Evolutionary conservation across 2,329 filamentous ascomycete species (phyloP).

Genomic region (Dactylellina leptospora): DNA sequence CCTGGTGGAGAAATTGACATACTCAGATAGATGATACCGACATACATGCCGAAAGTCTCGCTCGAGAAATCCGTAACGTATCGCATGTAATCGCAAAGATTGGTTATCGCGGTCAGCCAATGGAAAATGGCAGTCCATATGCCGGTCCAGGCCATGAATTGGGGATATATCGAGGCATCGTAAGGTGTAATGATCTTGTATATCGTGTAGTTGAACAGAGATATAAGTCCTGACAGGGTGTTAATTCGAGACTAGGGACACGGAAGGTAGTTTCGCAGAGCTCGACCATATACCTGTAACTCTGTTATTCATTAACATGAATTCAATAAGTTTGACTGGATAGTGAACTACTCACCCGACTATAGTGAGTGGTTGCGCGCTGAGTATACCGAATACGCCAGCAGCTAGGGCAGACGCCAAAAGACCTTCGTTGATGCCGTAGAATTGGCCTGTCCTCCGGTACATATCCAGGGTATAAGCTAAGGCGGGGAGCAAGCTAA

Average conservation of each 20-base stretch:
- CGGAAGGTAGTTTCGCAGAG: neutral
- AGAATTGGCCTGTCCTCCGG: slow-evolving; percentile 66
- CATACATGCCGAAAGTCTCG: slow-evolving; percentile 79
- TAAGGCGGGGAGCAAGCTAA: slow-evolving; percentile 67
- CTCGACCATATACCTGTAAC: slow-evolving; percentile 33
- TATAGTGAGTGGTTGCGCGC: slow-evolving; percentile 86
- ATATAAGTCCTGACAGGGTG: slow-evolving; percentile 64
- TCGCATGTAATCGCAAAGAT: slow-evolving; percentile 85
- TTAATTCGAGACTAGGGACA: neutral
- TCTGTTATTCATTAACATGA: slow-evolving; percentile 5
- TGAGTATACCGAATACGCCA: slow-evolving; percentile 80
- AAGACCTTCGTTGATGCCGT: slow-evolving; percentile 77
- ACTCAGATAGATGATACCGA: slow-evolving; percentile 53
- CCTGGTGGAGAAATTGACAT: neutral
- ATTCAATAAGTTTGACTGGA: slow-evolving; percentile 59
- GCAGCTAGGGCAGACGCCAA: slow-evolving; percentile 82
- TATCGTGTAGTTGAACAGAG: slow-evolving; percentile 69
- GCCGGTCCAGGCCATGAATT: slow-evolving; percentile 84
- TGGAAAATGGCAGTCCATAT: slow-evolving; percentile 70
- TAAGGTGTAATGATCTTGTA: slow-evolving; percentile 66
- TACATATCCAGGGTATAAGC: slow-evolving; percentile 70
- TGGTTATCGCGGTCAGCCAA: slow-evolving; percentile 72
- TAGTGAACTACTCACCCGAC: slow-evolving; percentile 75
- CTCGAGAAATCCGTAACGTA: slow-evolving; percentile 92
- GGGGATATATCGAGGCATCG: slow-evolving; percentile 50